Conservation (phyloP, 805 yeast genomes). For the Wickerhamomyces strasburgensis region DNA sequence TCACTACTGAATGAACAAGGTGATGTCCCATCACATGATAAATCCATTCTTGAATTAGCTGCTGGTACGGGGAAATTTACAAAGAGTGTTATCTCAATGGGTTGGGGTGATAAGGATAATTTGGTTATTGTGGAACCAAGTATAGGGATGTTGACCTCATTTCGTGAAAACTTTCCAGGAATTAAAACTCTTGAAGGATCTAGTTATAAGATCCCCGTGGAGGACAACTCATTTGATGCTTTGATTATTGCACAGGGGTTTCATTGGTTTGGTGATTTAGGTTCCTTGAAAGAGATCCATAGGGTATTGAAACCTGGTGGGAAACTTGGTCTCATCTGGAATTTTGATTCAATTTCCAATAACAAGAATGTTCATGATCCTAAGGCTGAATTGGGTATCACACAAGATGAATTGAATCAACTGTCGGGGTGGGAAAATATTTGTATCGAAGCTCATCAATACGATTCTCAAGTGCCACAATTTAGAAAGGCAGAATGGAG, state of each 20-base stretch:
- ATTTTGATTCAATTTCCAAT: conserved; percentile 35
- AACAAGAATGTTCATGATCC: conserved; percentile 10
- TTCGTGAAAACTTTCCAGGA: conserved; percentile 41
- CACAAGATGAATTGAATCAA: conserved; percentile 6
- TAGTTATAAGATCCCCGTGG: conserved; percentile 42
- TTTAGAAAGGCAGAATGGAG: conserved; percentile 48
- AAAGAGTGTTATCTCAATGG: conserved; percentile 33
- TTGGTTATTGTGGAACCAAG: conserved; percentile 51
- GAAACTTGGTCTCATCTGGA: conserved; percentile 54
- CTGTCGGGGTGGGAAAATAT: conserved; percentile 14
- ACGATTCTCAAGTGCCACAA: conserved; percentile 49
- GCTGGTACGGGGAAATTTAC: conserved; percentile 67
- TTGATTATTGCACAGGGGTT: conserved; percentile 57
- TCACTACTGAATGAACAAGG: conserved; percentile 22
- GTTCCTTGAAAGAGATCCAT: conserved; percentile 42
- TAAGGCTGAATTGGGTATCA: conserved; percentile 4
- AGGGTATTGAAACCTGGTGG: conserved; percentile 49
- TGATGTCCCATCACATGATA: conserved; percentile 10
- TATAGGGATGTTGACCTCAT: conserved; percentile 48
- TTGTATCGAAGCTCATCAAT: conserved; percentile 18
- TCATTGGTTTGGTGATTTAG: conserved; percentile 59
- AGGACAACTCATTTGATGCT: conserved; percentile 41
- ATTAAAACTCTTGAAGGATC: conserved; percentile 35
- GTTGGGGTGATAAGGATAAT: conserved; percentile 30
- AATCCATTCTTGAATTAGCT: conserved; percentile 44